Base-by-base conservation (phyloP, 768 basidiomycete genomes). In the Leccinellum luteum region DNA sequence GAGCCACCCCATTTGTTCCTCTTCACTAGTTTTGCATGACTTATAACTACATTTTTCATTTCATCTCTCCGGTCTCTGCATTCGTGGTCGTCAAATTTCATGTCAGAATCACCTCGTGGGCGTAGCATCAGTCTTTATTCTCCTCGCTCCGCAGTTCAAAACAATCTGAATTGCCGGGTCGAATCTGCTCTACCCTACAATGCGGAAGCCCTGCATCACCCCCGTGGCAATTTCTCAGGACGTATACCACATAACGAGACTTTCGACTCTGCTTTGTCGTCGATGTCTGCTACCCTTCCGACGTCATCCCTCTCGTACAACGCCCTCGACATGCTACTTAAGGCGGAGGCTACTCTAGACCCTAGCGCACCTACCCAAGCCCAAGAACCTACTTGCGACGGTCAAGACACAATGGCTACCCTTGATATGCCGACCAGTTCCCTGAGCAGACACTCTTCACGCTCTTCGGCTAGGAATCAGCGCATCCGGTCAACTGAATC, bases 111-210 rank as follows among this genome's bases (percentile, higher is more conserved):
- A 62, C 66, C 63, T 64, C 71, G 67, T 64, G 69, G 69, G 45
- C 71, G 72, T 60, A 72, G 69, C 60, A 67, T 73, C 28, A 74
- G 69, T 56, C 69, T 70, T 17, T 66, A 64, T 55, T 72, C 69
- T 61, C 65, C 69, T 63, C 67, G 63, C 52, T 61, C 61, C 65
- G 65, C 69, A 67, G 62, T 23, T n/a, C 59, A 64, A 60, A 60
- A 41, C 54, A 55, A 57, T 52, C 54, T 51, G 59, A 59, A 59
- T 60, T 63, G 30, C 49, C 63, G 59, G 44, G 56, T 61, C 54
- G 64, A 56, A 15, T 52, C 64, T 60, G 31, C 51, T 54, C 51
- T 67, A 57, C 62, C 70, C 64, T 66, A 56, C 67, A 74, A 72
- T 57, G 73, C 69, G 71, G 73, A 63, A 66, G 48, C 67, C 62